Conservation (phyloP, 1,284 basidiomycete genomes). For the Moniliella sp. region DNA sequence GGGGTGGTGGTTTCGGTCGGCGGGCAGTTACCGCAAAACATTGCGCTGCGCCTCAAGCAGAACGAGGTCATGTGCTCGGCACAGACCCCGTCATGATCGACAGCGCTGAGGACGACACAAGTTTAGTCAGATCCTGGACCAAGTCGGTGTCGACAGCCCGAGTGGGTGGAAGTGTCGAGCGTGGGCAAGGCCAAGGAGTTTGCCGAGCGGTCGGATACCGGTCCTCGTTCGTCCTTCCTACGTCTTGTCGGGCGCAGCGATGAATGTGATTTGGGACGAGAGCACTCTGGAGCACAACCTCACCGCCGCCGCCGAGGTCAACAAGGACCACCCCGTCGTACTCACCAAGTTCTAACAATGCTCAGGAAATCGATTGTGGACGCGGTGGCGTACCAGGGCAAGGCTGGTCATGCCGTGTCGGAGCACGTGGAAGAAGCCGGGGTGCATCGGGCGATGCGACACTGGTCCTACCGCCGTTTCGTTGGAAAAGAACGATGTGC, state of each 20-base stretch:
- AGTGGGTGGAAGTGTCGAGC: constrained; percentile 76
- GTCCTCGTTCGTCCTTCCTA: constrained; percentile 43
- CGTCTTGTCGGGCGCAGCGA: constrained; percentile 90
- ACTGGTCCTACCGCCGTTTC: constrained; percentile 85
- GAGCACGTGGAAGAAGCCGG: constrained; percentile 98
- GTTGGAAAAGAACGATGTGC: constrained; percentile 53
- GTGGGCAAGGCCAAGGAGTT: constrained; percentile 79
- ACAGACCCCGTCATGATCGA: constrained; percentile 90
- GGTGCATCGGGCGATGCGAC: constrained; percentile 97
- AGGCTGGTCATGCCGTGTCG: constrained; percentile 84
- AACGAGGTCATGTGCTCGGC: constrained; percentile 72
- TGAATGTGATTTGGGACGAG: constrained; percentile 95
- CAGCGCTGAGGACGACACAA: constrained; percentile 96
- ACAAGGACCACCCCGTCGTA: constrained; percentile 87
- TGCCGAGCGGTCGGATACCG: constrained; percentile 50
- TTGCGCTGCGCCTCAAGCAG: constrained; percentile 79
- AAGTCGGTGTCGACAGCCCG: constrained; percentile 89
- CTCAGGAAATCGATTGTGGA: constrained; percentile 96
- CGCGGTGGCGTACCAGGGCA: constrained; percentile 79
- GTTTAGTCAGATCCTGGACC: constrained; percentile 86
- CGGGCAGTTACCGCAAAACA: constrained; percentile 68
- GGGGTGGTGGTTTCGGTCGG: constrained; percentile 92
- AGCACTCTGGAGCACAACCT: constrained; percentile 70
- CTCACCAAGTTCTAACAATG: constrained; percentile 86
- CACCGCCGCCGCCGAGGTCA: constrained; percentile 79